Evolutionary conservation across 441 rosid genomes (phyloP), one percentile per base, ranked within the genome.

Genomic region (Euphorbia celastroides): DNA sequence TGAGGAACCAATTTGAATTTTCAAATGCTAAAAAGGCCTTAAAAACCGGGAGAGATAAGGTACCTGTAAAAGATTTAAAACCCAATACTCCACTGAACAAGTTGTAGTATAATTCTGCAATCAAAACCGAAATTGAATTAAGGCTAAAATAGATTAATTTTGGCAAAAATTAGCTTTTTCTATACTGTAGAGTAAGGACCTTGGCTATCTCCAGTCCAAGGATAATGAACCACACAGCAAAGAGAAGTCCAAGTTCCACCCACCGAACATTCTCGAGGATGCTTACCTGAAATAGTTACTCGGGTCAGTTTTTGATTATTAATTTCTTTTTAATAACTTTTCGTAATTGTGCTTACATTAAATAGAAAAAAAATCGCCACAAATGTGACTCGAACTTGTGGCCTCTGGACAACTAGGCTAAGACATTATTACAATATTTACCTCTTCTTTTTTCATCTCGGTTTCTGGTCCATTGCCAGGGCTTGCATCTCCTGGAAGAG

Each of bases 71-170:
- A 83, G 31, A 70, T 84, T 84, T 26, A 72, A 42, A 36, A 62
- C 57, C 92, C 92, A 84, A 60, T 84, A 87, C 62, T 27, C 57
- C 20, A 46, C 67, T 2, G 89, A 84, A 70, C 92, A 87, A 41
- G 81, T 77, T 19, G 77, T 66, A 13, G 84, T 30, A 67, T 80
- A 73, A 72, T 79, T 83, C 88, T 87, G 84, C 71, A 64, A n/a
- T 22, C 61, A 55, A 28, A n/a, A 65, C 19, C 50, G 28, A 52
- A n/a, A 56, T 38, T 38, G n/a, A 51, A 30, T 13, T 61, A 51
- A 60, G 54, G 26, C 54, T 13, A 44, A 57, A 38, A 46, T 10
- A 19, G 12, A 28, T 20, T 5, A n/a, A 56, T 7, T 31, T 60
- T 19, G 10, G 31, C 3, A 30, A 11, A 7, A 27, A 19, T 41